Evolutionary conservation across 2,329 filamentous ascomycete genomes (phyloP).

Genomic region (Xylaria polymorpha): DNA sequence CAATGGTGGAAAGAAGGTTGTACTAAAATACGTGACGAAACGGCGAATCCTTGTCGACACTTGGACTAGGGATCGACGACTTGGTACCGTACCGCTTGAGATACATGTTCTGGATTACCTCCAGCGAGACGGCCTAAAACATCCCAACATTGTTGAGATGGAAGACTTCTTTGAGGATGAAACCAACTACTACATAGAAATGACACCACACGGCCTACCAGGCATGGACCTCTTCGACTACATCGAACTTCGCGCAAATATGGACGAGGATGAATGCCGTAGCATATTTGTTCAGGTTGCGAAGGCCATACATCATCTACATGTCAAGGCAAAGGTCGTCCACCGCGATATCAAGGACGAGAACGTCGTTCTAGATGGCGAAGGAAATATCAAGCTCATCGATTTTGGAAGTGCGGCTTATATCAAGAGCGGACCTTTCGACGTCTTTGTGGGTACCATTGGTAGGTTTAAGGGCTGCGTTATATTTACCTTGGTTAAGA

Average conservation of each 20-base stretch:
- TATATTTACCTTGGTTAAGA: neutral
- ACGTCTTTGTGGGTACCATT: slow-evolving; percentile 98
- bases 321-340: slow-evolving; percentile 89
- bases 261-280: slow-evolving; percentile 93
- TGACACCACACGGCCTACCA: slow-evolving; percentile 92
- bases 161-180: slow-evolving; percentile 81
- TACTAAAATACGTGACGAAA: slow-evolving; percentile 98
- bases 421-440: slow-evolving; percentile 97
- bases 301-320: slow-evolving; percentile 87
- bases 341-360: slow-evolving; percentile 99
- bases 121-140: slow-evolving; percentile 74
- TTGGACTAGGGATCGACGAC: slow-evolving; percentile 91
- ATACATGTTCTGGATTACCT: slow-evolving; percentile 97
- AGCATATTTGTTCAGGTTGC: slow-evolving; percentile 97
- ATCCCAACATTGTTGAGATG: slow-evolving; percentile 79
- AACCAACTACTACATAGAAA: slow-evolving; percentile 98
- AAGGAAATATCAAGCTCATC: slow-evolving; percentile 95
- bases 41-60: slow-evolving; percentile 96
- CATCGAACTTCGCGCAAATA: slow-evolving; percentile 94
- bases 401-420: slow-evolving; percentile 99
- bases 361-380: slow-evolving; percentile 95
- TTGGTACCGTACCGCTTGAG: slow-evolving; percentile 95
- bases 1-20: slow-evolving; percentile 80
- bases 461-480: slow-evolving; percentile 67
- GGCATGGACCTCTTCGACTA: slow-evolving; percentile 99